A percentile compares a stretch with the other conserved stretches of the same genome.
Conservation (phyloP, 106 monocot species). For the Acanthochlamys bracteata region DNA sequence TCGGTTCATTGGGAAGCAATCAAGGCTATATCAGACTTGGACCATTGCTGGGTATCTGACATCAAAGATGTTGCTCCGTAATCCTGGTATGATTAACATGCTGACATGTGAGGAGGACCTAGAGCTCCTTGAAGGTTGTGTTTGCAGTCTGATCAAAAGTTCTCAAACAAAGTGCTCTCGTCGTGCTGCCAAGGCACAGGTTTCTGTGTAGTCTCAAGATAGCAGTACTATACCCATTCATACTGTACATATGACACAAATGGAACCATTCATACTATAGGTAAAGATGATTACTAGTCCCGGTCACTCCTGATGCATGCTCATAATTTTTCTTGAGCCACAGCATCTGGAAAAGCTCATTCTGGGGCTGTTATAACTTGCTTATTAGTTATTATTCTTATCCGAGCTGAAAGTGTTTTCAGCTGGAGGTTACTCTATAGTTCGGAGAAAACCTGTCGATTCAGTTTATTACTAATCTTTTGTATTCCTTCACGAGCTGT, state of each 20-base stretch:
- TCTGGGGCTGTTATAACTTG: neutral
- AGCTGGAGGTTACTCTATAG: neutral
- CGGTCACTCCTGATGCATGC: constrained; percentile 11
- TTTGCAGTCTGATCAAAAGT: constrained; percentile 53
- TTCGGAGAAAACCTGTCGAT: neutral
- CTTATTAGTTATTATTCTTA: neutral
- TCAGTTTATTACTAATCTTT: neutral
- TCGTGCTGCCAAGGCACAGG: constrained; percentile 42
- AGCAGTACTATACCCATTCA: constrained; percentile 4
- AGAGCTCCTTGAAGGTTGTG: constrained; percentile 88
- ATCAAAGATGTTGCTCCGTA: constrained; percentile 76
- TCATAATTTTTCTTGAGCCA: constrained; percentile 34
- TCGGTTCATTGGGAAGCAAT: constrained; percentile 82
- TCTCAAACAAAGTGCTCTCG: constrained; percentile 61
- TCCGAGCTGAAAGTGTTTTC: neutral
- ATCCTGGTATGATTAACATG: constrained; percentile 67
- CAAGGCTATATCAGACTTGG: constrained; percentile 86
- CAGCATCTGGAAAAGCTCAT: neutral
- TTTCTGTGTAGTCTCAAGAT: constrained; percentile 10
- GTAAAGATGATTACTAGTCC: constrained; percentile 10
- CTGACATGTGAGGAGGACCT: constrained; percentile 88
- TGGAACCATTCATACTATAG: constrained; percentile 14
- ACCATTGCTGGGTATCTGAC: constrained; percentile 80
- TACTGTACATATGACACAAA: constrained; percentile 26
- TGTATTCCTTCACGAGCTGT: neutral